phyloP scores from a whole-genome alignment of 164 flowering plant species.

The Vitis cinerea region DNA sequence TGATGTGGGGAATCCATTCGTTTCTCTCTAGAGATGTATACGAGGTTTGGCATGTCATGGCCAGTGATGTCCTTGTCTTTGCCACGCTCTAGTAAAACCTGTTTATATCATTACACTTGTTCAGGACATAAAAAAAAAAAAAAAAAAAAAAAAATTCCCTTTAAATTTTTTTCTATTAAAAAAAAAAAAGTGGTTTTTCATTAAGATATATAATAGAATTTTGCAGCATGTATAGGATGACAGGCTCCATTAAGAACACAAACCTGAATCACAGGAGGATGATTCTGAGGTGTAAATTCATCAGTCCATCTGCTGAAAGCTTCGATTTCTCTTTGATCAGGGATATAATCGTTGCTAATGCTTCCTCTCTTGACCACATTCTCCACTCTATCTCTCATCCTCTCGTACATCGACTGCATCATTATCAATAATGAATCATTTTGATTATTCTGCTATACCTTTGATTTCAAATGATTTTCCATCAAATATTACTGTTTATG shows the following conservation, averaged over 20 bases:
- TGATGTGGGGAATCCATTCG: too few relatives aligned
- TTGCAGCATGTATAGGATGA: too few relatives aligned
- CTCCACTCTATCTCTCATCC: constrained; percentile 36
- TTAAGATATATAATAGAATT: too few relatives aligned
- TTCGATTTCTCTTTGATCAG: constrained; percentile 12
- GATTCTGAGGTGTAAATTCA: constrained; percentile 23
- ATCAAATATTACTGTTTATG: too few relatives aligned
- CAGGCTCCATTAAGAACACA: not conserved
- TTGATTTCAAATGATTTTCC: too few relatives aligned
- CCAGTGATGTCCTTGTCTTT: too few relatives aligned
- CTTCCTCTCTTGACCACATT: constrained; percentile 21
- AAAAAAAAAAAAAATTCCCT: not conserved
- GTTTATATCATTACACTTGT: too few relatives aligned
- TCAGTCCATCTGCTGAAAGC: constrained; percentile 23
- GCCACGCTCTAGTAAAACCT: too few relatives aligned
- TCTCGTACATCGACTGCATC: constrained; percentile 31
- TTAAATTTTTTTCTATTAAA: not conserved
- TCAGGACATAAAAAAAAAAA: not conserved
- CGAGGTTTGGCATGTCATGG: too few relatives aligned
- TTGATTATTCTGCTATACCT: too few relatives aligned
- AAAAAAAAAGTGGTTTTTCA: too few relatives aligned
- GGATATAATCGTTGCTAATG: constrained; percentile 21
- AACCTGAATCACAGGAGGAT: constrained; percentile 43
- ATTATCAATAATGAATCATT: not conserved
- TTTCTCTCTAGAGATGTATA: too few relatives aligned